phyloP scores from a whole-genome alignment of 164 flowering plant genomes.

The Warburgia ugandensis region DNA sequence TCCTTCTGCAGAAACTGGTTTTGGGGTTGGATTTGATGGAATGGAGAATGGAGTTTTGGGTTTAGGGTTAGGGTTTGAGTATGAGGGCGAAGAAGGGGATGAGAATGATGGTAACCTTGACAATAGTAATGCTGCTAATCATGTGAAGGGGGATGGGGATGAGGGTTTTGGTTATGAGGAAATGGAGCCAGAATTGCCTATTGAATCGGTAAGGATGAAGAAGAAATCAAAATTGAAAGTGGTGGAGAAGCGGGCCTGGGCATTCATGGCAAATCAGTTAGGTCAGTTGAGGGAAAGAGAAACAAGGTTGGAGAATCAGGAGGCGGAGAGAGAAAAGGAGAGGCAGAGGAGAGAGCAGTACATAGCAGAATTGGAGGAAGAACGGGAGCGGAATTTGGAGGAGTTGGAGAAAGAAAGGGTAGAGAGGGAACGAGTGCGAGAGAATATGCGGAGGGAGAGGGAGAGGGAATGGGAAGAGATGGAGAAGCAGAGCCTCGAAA shows the following conservation, averaged over 20 bases:
- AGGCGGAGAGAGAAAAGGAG: constrained; percentile 43
- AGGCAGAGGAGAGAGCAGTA: constrained; percentile 42
- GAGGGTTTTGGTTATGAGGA: constrained; percentile 51
- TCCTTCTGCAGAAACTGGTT: no score
- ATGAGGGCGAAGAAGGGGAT: constrained; percentile 51
- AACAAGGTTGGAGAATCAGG: constrained; percentile 49
- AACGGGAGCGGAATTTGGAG: no score
- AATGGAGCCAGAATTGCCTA: constrained; percentile 8
- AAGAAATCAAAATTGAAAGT: constrained; percentile 48
- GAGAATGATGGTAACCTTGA: no score
- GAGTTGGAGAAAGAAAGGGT: no score
- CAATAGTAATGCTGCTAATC: no score
- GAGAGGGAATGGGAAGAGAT: constrained; percentile 51
- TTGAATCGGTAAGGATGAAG: constrained; percentile 40
- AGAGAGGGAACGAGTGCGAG: constrained; percentile 41
- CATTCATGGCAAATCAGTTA: constrained; percentile 42
- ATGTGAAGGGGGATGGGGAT: no score
- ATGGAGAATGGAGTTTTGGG: constrained; percentile 59
- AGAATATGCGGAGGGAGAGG: constrained; percentile 46
- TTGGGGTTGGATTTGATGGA: constrained; percentile 45
- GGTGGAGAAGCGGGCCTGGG: constrained; percentile 39
- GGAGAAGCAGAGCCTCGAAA: constrained; percentile 59
- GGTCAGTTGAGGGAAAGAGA: no score
- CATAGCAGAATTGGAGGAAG: no score
- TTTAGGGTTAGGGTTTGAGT: constrained; percentile 62